phyloP scores from a whole-genome alignment of 352 stramenopile species.

The Globisporangium nunn region DNA sequence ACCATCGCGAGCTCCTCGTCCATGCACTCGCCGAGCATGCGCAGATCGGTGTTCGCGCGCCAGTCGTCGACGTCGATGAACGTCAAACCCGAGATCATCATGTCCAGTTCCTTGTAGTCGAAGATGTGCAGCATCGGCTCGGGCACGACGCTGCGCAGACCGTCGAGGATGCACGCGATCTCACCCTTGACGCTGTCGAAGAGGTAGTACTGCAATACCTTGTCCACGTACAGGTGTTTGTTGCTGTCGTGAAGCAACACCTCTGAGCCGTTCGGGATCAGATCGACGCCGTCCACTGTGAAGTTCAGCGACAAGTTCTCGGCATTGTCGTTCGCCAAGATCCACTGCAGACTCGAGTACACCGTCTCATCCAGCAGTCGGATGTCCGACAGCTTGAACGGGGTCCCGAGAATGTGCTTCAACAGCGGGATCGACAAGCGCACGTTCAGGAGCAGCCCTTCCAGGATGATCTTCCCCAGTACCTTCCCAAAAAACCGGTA shows the following conservation, averaged over 20 bases:
- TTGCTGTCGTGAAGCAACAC: slow-evolving; percentile 91
- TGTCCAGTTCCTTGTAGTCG: slow-evolving; percentile 96
- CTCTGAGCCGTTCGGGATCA: slow-evolving; percentile 52
- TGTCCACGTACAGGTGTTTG: slow-evolving; percentile 91
- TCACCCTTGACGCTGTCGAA: slow-evolving; percentile 89
- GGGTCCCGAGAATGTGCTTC: slow-evolving; percentile 60
- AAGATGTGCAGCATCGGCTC: slow-evolving; percentile 95
- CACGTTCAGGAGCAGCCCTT: slow-evolving; percentile 66
- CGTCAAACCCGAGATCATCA: slow-evolving; percentile 61
- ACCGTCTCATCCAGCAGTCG: slow-evolving; percentile 67
- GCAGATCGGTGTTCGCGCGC: slow-evolving; percentile 63
- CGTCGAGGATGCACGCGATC: slow-evolving; percentile 67
- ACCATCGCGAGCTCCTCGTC: slow-evolving; percentile 35
- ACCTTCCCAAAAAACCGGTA: slow-evolving; percentile 79
- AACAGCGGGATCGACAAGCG: slow-evolving; percentile 55
- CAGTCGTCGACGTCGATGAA: slow-evolving; percentile 87
- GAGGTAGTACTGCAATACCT: slow-evolving; percentile 93
- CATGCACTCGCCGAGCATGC: slow-evolving; percentile 22
- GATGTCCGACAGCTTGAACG: slow-evolving; percentile 54
- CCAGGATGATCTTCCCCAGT: slow-evolving; percentile 58
- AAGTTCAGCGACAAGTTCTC: slow-evolving; percentile 62
- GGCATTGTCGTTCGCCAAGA: slow-evolving; percentile 46
- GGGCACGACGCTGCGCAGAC: slow-evolving; percentile 94
- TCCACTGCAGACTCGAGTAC: slow-evolving; percentile 55
- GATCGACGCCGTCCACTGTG: slow-evolving; percentile 39